These are phyloP conservation scores for Halophytophthora polymorphica DNA, from an alignment of 352 stramenopile genomes.

Conservation along the genomic window DNA sequence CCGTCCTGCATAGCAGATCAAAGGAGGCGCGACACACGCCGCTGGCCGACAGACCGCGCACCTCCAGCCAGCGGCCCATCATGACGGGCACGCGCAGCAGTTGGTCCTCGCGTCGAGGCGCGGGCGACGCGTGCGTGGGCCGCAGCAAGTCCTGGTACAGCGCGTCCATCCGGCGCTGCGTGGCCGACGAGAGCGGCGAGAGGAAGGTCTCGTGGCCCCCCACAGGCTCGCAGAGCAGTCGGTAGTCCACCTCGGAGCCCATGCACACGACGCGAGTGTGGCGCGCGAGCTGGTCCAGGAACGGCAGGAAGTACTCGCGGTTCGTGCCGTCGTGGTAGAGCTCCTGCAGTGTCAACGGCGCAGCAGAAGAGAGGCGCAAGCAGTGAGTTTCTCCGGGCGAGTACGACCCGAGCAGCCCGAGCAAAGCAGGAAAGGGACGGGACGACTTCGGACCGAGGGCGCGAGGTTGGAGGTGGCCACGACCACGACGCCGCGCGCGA, in stretches of 20 bases:
- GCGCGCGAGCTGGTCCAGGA: conserved; percentile 91
- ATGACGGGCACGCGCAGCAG: conserved; percentile 66
- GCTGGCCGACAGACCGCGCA: conserved; percentile 33
- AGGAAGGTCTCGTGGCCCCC: conserved; percentile 47
- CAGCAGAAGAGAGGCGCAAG: too few species aligned
- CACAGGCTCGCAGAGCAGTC: conserved; percentile 41
- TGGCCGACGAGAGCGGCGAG: conserved; percentile 38
- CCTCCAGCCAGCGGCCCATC: conserved; percentile 64
- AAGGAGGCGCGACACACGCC: conserved; percentile 86
- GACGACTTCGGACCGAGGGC: conserved; percentile 49
- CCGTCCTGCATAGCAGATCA: conserved; percentile 91
- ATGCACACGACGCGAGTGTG: conserved; percentile 85
- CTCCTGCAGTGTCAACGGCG: conserved; percentile 66
- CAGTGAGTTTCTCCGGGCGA: too few species aligned
- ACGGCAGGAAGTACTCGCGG: conserved; percentile 96
- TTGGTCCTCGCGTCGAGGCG: conserved; percentile 18
- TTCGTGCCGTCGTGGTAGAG: conserved; percentile 96
- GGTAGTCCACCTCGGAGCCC: conserved; percentile 71
- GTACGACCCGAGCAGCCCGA: too few species aligned
- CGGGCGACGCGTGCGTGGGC: conserved; percentile 2
- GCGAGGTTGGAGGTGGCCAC: conserved; percentile 95
- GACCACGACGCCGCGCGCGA: conserved; percentile 87
- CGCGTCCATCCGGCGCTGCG: conserved; percentile 31
- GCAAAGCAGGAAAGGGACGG: too few species aligned
- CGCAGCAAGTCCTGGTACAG: conserved; percentile 39